Conservation (phyloP, 73 alveolate genomes). For the Symbiodinium pilosum region DNA sequence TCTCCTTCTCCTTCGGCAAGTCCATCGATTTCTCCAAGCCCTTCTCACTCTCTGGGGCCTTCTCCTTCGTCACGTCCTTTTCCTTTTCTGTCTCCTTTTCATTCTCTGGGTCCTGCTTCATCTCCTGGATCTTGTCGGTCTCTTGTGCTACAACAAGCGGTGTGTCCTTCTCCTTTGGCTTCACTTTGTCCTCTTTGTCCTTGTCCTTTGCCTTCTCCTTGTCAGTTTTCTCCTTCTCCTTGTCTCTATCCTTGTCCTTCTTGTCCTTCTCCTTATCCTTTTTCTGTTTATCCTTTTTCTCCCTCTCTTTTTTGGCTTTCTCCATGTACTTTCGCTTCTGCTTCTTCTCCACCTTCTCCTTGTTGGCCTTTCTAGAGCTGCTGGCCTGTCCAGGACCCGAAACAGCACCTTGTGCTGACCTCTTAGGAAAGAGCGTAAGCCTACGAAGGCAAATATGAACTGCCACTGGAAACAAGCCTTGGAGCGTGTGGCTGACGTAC, state of each 20-base stretch:
- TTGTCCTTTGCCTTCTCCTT: not conserved
- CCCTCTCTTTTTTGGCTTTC: not conserved
- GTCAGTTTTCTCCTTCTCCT: not conserved
- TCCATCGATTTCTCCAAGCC: not conserved
- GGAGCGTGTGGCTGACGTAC: not conserved
- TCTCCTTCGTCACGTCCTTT: not conserved
- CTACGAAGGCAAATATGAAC: no score
- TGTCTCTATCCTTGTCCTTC: not conserved
- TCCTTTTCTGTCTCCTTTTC: not conserved
- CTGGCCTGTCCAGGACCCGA: not conserved
- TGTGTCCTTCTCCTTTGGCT: not conserved
- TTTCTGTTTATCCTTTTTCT: not conserved
- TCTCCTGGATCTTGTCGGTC: not conserved
- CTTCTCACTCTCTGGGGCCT: not conserved
- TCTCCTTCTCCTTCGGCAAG: not conserved
- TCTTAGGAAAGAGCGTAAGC: no score
- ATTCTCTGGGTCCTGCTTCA: not conserved
- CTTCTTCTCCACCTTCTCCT: conserved; percentile 8
- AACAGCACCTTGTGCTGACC: no score
- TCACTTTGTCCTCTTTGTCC: not conserved
- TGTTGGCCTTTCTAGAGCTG: not conserved
- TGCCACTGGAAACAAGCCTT: not conserved
- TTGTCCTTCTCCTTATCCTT: not conserved
- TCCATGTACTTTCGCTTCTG: not conserved
- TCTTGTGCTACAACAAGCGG: not conserved